phyloP scores from a whole-genome alignment of 768 basidiomycete species.

The Lyophyllum atratum region DNA sequence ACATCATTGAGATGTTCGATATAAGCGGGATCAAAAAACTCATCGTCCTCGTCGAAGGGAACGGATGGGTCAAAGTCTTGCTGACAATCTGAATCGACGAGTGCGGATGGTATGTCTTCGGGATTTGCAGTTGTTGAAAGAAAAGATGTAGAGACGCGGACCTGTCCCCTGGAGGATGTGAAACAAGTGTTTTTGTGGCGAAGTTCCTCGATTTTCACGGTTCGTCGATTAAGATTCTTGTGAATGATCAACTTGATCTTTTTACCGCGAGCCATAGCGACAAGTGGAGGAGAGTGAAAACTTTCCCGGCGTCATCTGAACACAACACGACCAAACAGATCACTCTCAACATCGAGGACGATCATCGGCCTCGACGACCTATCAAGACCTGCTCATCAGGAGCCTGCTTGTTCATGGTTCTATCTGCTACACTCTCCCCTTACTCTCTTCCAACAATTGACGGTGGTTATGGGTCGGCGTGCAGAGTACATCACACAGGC shows the following conservation, averaged over 20 bases:
- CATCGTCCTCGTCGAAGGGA: not conserved
- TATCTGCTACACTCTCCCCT: not conserved
- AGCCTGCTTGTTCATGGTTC: not conserved
- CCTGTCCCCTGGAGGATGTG: not conserved
- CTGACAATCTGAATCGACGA: no score
- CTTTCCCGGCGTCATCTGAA: not conserved
- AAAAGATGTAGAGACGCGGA: constrained; percentile 4
- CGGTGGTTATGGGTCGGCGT: not conserved
- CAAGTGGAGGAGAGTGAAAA: not conserved
- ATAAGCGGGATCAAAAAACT: constrained; percentile 2
- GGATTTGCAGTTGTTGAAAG: not conserved
- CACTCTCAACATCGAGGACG: no score
- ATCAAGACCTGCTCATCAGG: not conserved
- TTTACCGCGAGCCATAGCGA: not conserved
- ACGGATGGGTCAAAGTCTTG: no score
- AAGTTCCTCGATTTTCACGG: not conserved
- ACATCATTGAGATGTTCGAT: constrained; percentile 1
- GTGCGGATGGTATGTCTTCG: not conserved
- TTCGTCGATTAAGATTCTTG: not conserved
- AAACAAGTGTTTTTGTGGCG: not conserved
- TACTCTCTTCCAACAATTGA: not conserved
- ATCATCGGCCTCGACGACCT: not conserved
- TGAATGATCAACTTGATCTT: constrained; percentile 4
- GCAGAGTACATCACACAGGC: not conserved
- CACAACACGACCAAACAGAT: not conserved